Evolutionary conservation across 306 rosid species (phyloP).

Genomic region (Purshia tridentata): DNA sequence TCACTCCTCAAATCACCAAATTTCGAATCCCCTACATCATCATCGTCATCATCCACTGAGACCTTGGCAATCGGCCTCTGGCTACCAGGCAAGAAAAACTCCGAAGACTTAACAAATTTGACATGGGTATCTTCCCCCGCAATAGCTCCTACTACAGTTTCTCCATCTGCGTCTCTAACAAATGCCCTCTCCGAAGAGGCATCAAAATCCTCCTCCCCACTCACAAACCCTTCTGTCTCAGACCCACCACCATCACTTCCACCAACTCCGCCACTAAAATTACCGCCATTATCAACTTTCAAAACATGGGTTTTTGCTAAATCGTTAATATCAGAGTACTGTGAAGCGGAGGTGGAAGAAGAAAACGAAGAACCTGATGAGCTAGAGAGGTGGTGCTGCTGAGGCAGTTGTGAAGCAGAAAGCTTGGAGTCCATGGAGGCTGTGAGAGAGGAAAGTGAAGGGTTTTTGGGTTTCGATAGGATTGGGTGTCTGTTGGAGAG

Average conservation of each 20-base stretch:
- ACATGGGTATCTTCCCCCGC: slow-evolving; percentile 10
- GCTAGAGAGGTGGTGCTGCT: slow-evolving; percentile 7
- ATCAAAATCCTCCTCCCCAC: slow-evolving; percentile 63
- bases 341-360: slow-evolving; percentile 22
- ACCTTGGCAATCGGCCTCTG: slow-evolving; percentile 55
- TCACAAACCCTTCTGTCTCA: slow-evolving; percentile 59
- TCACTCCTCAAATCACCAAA: slow-evolving; percentile 13
- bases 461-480: not conserved
- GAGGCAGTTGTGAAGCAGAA: slow-evolving; percentile 28
- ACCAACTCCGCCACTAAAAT: slow-evolving; percentile 12
- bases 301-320: slow-evolving; percentile 9
- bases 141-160: slow-evolving; percentile 16
- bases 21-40: slow-evolving; percentile 24
- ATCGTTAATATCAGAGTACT: slow-evolving; percentile 22
- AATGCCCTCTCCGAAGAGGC: slow-evolving; percentile 39
- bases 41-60: slow-evolving; percentile 40
- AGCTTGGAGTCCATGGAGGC: slow-evolving; percentile 42
- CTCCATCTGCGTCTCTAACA: slow-evolving; percentile 28
- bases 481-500: not conserved
- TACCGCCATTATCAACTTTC: slow-evolving; percentile 10
- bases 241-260: slow-evolving; percentile 35
- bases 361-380: slow-evolving; percentile 38
- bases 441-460: not conserved
- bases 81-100: slow-evolving; percentile 32
- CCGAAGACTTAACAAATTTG: slow-evolving; percentile 23